Conservation (phyloP, 179 eudicot species). For the Spergularia azorica region DNA sequence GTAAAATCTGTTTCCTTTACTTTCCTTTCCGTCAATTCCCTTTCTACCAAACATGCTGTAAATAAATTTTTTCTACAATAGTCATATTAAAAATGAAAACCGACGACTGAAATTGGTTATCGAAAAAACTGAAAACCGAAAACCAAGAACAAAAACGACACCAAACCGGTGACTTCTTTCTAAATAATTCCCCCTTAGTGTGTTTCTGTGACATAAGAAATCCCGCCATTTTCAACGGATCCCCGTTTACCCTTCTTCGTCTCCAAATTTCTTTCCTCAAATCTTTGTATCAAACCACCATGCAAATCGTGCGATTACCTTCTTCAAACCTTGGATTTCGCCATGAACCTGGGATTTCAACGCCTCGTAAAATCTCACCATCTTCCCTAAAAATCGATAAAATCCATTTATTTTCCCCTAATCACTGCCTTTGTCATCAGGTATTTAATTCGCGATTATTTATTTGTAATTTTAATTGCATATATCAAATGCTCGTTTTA, state of each 20-base stretch:
- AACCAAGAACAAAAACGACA: no score
- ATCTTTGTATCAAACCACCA: not conserved
- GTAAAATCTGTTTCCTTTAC: no score
- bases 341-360: slow-evolving; percentile 13
- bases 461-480: not conserved
- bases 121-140: no score
- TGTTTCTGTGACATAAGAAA: slow-evolving; percentile 2
- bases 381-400: not conserved
- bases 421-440: slow-evolving; percentile 18
- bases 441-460: not conserved
- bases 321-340: slow-evolving; percentile 16
- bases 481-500: not conserved
- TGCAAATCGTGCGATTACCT: slow-evolving; percentile 4
- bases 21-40: no score
- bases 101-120: no score
- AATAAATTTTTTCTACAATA: no score
- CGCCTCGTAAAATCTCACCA: not conserved
- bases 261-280: not conserved
- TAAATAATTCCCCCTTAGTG: not conserved
- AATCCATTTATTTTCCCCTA: not conserved
- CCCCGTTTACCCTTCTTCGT: not conserved
- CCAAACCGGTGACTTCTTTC: no score
- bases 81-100: no score
- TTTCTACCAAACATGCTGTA: no score
- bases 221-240: slow-evolving; percentile 16